phyloP scores from a whole-genome alignment of 176 grass and related monocot species.

The Hordeum vulgare region MorexV3_pseudomolecules_assembly NC_058519.1:613282569-613283068 shows the following conservation, averaged over 20 bases:
- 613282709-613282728: constrained; percentile 90
- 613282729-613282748: constrained; percentile 70
- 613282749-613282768: constrained; percentile 78
- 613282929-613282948: neutral
- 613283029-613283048: neutral
- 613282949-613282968: neutral
- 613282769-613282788: constrained; percentile 72
- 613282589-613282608: constrained; percentile 80
- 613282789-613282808: constrained; percentile 16
- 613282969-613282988: neutral
- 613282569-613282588: constrained; percentile 46
- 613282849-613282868: neutral
- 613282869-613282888: constrained; percentile 62
- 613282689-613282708: neutral
- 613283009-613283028: neutral
- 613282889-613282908: constrained; percentile 36
- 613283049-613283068: neutral
- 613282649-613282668: neutral
- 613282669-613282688: neutral
- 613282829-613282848: constrained; percentile 10
- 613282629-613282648: constrained; percentile 42
- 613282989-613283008: neutral
- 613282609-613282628: constrained; percentile 75
- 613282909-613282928: neutral
- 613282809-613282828: constrained; percentile 14